Conservation (phyloP, 106 monocot species). For the Agapanthus africanus region DNA sequence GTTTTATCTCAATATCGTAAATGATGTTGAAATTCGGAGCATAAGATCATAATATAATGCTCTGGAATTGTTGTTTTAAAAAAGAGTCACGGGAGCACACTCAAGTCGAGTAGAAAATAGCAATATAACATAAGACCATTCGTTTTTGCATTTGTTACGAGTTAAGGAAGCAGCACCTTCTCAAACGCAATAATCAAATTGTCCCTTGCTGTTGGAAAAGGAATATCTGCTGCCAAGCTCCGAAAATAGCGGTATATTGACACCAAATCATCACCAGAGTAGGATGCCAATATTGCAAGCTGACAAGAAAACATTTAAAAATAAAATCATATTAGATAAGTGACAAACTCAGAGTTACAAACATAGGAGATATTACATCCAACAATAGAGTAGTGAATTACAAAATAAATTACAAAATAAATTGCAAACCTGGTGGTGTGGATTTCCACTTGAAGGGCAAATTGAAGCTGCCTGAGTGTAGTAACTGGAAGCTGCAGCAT, state of each 20-base stretch:
- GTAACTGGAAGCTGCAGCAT: conserved; percentile 74
- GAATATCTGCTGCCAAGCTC: conserved; percentile 80
- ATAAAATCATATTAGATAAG: background rate
- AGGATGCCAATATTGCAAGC: conserved; percentile 89
- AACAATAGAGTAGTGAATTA: background rate
- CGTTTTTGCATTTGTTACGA: background rate
- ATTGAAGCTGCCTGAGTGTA: conserved; percentile 70
- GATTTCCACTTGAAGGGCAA: conserved; percentile 80
- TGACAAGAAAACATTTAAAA: conserved; percentile 16
- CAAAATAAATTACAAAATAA: background rate
- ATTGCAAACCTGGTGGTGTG: conserved; percentile 83
- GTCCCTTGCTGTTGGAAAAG: conserved; percentile 87
- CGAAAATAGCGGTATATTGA: conserved; percentile 86
- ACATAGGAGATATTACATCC: conserved; percentile 1
- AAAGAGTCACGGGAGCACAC: background rate
- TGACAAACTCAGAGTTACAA: background rate
- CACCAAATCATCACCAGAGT: conserved; percentile 64
- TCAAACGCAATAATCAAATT: conserved; percentile 96
- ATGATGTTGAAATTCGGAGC: background rate
- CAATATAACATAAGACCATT: background rate
- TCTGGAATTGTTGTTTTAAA: background rate
- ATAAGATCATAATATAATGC: too few relatives aligned
- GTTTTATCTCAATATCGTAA: background rate
- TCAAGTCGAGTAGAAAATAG: background rate
- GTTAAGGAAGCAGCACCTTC: conserved; percentile 49